phyloP scores from a whole-genome alignment of 495 filamentous ascomycete genomes.

The Bathelium albidoporum region DNA sequence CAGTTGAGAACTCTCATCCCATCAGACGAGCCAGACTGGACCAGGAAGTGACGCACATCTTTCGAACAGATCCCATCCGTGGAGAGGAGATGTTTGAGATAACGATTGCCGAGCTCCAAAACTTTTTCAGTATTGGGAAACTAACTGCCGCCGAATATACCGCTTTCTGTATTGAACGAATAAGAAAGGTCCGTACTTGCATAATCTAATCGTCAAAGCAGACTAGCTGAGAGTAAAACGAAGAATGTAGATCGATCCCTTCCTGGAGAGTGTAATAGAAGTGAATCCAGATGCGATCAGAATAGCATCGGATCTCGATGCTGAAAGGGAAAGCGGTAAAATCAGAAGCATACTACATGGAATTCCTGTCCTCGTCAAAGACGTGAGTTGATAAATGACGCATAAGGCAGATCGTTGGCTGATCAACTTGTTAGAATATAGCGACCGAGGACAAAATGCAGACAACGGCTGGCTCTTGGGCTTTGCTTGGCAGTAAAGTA shows the following conservation, averaged over 20 bases:
- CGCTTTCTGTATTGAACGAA: not conserved
- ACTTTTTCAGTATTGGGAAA: not conserved
- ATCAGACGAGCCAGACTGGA: not conserved
- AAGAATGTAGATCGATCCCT: not conserved
- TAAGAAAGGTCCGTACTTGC: not conserved
- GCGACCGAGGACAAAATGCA: constrained; percentile 9
- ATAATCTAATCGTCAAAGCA: not conserved
- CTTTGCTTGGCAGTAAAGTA: constrained; percentile 36
- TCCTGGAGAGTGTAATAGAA: constrained; percentile 8
- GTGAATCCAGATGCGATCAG: constrained; percentile 15
- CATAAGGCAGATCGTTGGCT: not conserved
- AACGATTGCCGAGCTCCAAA: not conserved
- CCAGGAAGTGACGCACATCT: not conserved
- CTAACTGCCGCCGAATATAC: not conserved
- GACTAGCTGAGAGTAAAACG: not conserved
- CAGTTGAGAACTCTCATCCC: not conserved
- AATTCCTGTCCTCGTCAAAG: constrained; percentile 15
- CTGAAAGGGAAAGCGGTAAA: constrained; percentile 2
- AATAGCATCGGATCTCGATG: constrained; percentile 11
- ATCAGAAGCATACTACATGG: constrained; percentile 13
- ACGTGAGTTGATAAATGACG: constrained; percentile 3
- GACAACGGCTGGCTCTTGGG: constrained; percentile 15
- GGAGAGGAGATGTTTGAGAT: not conserved
- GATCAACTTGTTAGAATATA: constrained; percentile 4
- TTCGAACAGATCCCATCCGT: not conserved